Base-by-base conservation (phyloP, 192 early-diverging fungal species). In the Paraglomus brasilianum region DNA sequence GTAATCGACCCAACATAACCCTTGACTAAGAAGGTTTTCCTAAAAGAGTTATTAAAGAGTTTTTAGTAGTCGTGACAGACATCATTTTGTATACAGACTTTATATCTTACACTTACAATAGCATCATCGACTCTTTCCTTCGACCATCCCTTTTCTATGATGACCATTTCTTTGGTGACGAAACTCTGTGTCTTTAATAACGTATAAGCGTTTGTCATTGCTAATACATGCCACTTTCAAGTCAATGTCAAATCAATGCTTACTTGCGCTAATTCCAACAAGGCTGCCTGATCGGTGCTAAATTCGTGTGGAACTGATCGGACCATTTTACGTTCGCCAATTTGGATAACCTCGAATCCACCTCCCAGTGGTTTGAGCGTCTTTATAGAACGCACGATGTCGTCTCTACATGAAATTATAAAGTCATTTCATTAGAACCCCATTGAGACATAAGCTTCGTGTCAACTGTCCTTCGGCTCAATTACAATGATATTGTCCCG, bases 301-400 rank as follows among this genome's bases (percentile, higher is more conserved):
- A 97, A 74, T 71, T 98, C 96, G 8, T 91, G 77, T 13, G 95
- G 94, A 0, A 96, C 89, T 30, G 91, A 94, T 69, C 90, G 89
- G 6, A 98, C 88, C 87, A 98, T 87, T 53, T 84, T 89, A 46
- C 85, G 79, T 8, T 80, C 73, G 17, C 96, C 96, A 74, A 97
- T 86, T 36, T 74, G 78, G 9, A 97, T 65, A 11, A 98, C 85
- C 50, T 85, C 84, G 82, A 93, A 97, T n/a, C 94, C 94, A 77
- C 85, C 88, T 49, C 90, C 92, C 21, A 98, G 82, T n/a, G 95
- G 92, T 42, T 85, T 82, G 2, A 98, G 75, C 24, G 87, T 89
- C 55, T 93, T 93, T 51, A 98, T 93, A 8, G 91, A 87, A 2
- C 92, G 82, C 40, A 83, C 69, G 19, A 98, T 90, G 72, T 98